Evolutionary conservation across 768 basidiomycete species (phyloP).

Genomic region (Auriscalpium orientale): DNA sequence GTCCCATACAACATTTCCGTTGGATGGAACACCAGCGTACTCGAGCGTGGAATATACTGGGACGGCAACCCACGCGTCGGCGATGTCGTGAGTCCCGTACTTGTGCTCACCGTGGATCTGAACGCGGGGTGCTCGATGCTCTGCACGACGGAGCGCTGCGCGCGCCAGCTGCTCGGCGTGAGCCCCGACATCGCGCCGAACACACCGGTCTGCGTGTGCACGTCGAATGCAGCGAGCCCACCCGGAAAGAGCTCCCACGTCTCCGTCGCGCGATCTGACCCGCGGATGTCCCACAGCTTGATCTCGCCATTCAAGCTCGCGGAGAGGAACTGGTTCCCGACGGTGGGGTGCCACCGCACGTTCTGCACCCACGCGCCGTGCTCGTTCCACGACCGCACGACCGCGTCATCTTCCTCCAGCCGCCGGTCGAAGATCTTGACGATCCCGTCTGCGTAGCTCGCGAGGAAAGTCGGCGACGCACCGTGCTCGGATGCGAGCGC

Average conservation of each 20-base stretch:
- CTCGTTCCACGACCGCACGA: constrained; percentile 66
- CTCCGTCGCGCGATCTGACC: constrained; percentile 46
- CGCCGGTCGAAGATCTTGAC: constrained; percentile 90
- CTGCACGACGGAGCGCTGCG: constrained; percentile 56
- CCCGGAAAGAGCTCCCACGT: constrained; percentile 59
- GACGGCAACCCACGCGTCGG: constrained; percentile 51
- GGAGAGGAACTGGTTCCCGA: constrained; percentile 66
- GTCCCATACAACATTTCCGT: constrained; percentile 77
- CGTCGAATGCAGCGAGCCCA: constrained; percentile 80
- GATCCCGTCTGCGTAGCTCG: constrained; percentile 88
- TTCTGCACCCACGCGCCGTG: constrained; percentile 89
- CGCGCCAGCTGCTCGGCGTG: constrained; percentile 51
- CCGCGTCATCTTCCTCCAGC: constrained; percentile 73
- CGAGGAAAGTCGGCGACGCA: constrained; percentile 72
- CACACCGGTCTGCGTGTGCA: constrained; percentile 75
- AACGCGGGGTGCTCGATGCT: constrained; percentile 36
- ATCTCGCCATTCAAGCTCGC: constrained; percentile 89
- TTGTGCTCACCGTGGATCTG: constrained; percentile 40
- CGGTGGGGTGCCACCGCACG: constrained; percentile 73
- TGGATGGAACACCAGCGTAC: constrained; percentile 75
- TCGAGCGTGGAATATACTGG: constrained; percentile 52
- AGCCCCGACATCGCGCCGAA: constrained; percentile 73
- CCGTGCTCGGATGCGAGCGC: constrained; percentile 73
- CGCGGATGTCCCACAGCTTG: constrained; percentile 85
- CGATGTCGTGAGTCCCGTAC: constrained; percentile 47